Evolutionary conservation across 2,329 filamentous ascomycete species (phyloP).

Genomic region (Blastomyces emzantsi): DNA sequence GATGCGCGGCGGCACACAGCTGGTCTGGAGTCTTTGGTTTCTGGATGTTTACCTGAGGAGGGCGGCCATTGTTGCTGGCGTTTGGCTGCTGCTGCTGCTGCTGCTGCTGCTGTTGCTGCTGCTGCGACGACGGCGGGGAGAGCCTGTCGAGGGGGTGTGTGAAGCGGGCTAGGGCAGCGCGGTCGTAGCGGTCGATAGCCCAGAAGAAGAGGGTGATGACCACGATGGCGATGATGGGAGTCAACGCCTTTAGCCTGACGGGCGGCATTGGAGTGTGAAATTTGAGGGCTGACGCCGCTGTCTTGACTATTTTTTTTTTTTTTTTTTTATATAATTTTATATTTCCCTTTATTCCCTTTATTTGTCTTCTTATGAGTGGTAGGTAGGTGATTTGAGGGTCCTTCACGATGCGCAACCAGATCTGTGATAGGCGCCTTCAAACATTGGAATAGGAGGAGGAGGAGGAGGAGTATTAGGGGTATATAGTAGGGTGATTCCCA

Average conservation of each 20-base stretch:
- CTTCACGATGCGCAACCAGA: too few relatives aligned
- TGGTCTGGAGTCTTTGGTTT: slow-evolving; percentile 15
- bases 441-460: neutral
- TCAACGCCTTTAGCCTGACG: slow-evolving; percentile 32
- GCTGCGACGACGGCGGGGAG: slow-evolving; percentile 8
- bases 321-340: neutral
- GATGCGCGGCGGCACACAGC: slow-evolving; percentile 25
- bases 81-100: too few relatives aligned
- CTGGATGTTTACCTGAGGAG: slow-evolving; percentile 21
- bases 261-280: slow-evolving; percentile 16
- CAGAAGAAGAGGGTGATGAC: slow-evolving; percentile 35
- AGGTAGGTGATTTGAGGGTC: neutral
- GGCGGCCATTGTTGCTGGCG: neutral
- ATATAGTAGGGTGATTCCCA: neutral
- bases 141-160: slow-evolving; percentile 29
- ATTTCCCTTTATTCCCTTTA: neutral
- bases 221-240: slow-evolving; percentile 32
- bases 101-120: too few relatives aligned
- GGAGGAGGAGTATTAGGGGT: neutral
- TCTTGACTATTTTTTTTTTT: neutral
- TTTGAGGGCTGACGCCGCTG: slow-evolving; percentile 4
- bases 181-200: slow-evolving; percentile 33
- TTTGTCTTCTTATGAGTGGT: neutral
- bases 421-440: too few relatives aligned
- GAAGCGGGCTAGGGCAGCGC: slow-evolving; percentile 29